Conservation (phyloP, 1,284 basidiomycete genomes). For the Pholiota adiposa region DNA sequence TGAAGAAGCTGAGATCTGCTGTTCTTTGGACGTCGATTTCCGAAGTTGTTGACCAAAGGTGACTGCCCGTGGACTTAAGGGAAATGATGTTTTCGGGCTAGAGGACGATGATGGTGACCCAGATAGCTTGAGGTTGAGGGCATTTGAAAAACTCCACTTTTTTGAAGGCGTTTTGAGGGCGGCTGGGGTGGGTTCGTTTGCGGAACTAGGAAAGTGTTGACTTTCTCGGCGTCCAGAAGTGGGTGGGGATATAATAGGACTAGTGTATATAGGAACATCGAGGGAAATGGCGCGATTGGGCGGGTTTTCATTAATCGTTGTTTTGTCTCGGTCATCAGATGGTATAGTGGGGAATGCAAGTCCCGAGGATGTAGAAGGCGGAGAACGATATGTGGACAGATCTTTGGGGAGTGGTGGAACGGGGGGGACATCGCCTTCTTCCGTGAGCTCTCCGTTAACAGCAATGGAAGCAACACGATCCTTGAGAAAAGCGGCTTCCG, state of each 20-base stretch:
- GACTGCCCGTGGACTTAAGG: conserved; percentile 66
- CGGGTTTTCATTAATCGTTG: conserved; percentile 41
- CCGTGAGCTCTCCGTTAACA: conserved; percentile 57
- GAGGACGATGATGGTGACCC: conserved; percentile 67
- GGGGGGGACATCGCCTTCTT: conserved; percentile 81
- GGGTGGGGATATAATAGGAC: conserved; percentile 35
- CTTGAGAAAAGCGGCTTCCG: conserved; percentile 63
- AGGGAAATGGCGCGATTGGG: conserved; percentile 51
- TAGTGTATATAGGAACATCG: conserved; percentile 51
- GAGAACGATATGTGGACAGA: conserved; percentile 77
- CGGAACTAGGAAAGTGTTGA: conserved; percentile 39
- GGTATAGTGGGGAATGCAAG: conserved; percentile 49
- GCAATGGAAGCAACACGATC: conserved; percentile 69
- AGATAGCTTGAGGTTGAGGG: conserved; percentile 81
- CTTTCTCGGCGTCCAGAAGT: conserved; percentile 37
- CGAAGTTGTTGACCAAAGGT: conserved; percentile 65
- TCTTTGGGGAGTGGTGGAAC: conserved; percentile 97
- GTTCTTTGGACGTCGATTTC: conserved; percentile 70
- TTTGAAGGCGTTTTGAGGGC: conserved; percentile 79
- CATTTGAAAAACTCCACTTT: conserved; percentile 96
- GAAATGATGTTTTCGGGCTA: conserved; percentile 53
- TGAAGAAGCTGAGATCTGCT: conserved; percentile 46
- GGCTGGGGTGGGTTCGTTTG: conserved; percentile 43
- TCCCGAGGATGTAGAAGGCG: conserved; percentile 55
- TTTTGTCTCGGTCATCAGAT: conserved; percentile 39